Base-by-base conservation (phyloP, 2,329 filamentous ascomycete species). In the Alternaria panax region DNA sequence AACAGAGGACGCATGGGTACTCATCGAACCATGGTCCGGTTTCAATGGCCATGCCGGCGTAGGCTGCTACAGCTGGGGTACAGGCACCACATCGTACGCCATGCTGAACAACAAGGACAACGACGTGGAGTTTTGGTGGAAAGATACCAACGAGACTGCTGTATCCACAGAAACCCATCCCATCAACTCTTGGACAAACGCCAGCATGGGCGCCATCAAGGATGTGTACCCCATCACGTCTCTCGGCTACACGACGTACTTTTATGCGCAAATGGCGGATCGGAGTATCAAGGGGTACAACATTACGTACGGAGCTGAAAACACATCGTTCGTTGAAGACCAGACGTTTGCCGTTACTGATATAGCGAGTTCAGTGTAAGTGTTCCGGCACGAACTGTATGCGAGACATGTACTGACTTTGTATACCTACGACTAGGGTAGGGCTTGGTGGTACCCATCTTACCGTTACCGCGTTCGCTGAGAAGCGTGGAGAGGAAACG, bases 31-130 rank as follows among this genome's bases (percentile, higher is more conserved):
- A 2, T 82, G 80, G 77, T 54, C 60, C 4, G 68, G 74, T 14
- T 78, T 75, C 63, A 81, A 82, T 51, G 79, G 75, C 5, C 80
- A 81, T 52, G 80, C 78, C 2, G 80, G 80, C 16, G 78, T 81
- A 4, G 80, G 77, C 1, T 82, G 80, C 59, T 81, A 80, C 59
- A 77, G 73, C 18, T 82, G 80, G 80, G 78, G 77, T 14, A 66
- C 68, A 2, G 71, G 75, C 7, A 77, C 73, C 3, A 76, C 75
- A 5, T 74, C 75, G 0, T 82, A 83, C 60, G 75, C 78, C 18
- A 81, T 82, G 79, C 72, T 82, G 56, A 75, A 79, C 14, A 79
- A 80, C 56, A 55, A 71, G 12, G 34, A 77, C 5, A 78, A 80
- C 59, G 69, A 72, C 4, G 72, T 79, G 2, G 78, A 81, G 48